Evolutionary conservation across 495 filamentous ascomycete species (phyloP), one percentile per base, ranked within the genome.

Genomic region (Penicillium coffeae): DNA sequence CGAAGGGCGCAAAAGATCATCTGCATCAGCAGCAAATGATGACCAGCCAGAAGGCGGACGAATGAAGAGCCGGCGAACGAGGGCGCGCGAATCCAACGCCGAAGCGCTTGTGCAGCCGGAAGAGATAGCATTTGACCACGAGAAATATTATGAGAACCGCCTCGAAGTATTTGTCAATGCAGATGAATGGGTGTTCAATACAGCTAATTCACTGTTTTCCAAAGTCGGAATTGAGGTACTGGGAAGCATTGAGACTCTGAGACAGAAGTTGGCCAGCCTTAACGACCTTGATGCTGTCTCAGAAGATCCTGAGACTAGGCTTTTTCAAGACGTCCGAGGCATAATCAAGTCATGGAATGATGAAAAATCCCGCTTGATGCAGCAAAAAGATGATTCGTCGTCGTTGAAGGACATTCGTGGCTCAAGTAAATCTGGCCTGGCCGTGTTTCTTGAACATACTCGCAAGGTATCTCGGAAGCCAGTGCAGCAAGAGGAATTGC

Each of bases 11-110:
- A 81, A 81, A 58, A 56, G 77, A 51, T 79, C 77, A 15, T 76
- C 72, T 25, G 70, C 73, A 37, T 72, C 73, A 8, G 72, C 69
- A 22, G 74, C 74, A 12, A 64, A 75, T 34, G 71, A 74, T 8
- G 80, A 82, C 13, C 53, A 69, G 18, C 62, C 62, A 27, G 75
- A 86, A 50, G 80, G 76, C 8, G 79, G 83, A 3, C 77, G 87
- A 38, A 81, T 85, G 56, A 82, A 89, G 57, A 94, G 89, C 68
- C 91, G 92, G 59, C 79, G 91, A 39, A 89, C 88, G 21, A 80
- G 88, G 51, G 84, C 88, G 21, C 79, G 89, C 30, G 89, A 91
- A 41, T 87, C 83, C 5, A 81, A 82, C 48, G 65, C 66, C 1
- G 88, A 88, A 16, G 58, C 56, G 8, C 59, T 68, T 15, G 61